Evolutionary conservation across 371 early-diverging fungal genomes (phyloP).

Genomic region (Choanephora cucurbitarum): DNA sequence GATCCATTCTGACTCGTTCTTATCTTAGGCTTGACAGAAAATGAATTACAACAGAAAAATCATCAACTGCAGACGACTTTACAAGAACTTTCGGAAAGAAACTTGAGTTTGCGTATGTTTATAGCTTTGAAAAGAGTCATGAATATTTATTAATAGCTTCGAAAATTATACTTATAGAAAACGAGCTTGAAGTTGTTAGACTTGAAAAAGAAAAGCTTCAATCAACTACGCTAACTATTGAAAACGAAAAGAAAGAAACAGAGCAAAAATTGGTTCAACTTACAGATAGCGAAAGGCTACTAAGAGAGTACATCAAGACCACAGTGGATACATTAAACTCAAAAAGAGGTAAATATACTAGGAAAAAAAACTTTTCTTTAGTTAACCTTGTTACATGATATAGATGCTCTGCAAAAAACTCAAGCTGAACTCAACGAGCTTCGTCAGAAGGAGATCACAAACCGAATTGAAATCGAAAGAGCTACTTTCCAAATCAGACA

Average conservation of each 20-base stretch:
- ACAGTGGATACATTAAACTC: slow-evolving; percentile 4
- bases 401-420: not conserved
- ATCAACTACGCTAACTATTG: not conserved
- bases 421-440: not conserved
- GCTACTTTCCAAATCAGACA: not conserved
- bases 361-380: too few relatives aligned
- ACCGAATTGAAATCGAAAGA: slow-evolving; percentile 3
- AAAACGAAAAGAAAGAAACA: not conserved
- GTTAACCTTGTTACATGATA: too few relatives aligned
- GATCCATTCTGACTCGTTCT: too few relatives aligned
- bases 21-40: slow-evolving; percentile 4
- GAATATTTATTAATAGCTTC: not conserved
- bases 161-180: slow-evolving; percentile 4
- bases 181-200: not conserved
- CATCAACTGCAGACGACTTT: not conserved
- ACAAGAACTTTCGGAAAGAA: slow-evolving; percentile 3
- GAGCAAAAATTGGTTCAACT: not conserved
- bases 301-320: not conserved
- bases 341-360: slow-evolving; percentile 12
- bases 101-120: slow-evolving; percentile 1
- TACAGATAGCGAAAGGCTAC: slow-evolving; percentile 1
- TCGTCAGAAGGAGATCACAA: not conserved
- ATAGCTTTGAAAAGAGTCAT: too few relatives aligned
- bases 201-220: slow-evolving; percentile 3
- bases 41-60: slow-evolving; percentile 1